Percentiles rank a stretch among this genome's conserved stretches.
Evolutionary conservation across 2,329 filamentous ascomycete genomes (phyloP).

Genomic region (Fusarium zealandicum): DNA sequence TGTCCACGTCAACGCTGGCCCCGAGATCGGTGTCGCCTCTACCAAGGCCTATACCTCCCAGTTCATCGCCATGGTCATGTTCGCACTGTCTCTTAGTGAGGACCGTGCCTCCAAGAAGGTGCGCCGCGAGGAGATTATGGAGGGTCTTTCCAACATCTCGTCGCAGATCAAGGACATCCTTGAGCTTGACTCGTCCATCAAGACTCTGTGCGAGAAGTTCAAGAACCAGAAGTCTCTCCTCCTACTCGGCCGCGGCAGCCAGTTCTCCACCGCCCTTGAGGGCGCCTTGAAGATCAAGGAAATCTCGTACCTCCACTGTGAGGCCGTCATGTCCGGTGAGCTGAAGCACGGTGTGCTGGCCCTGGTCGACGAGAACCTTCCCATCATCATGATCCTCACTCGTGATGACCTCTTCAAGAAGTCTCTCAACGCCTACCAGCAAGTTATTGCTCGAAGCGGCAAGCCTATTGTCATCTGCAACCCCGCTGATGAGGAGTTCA

Average conservation of each 20-base stretch:
- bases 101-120: conserved; percentile 94
- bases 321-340: conserved; percentile 99
- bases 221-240: conserved; percentile 97
- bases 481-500: conserved; percentile 86
- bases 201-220: conserved; percentile 91
- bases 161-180: conserved; percentile 92
- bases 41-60: conserved; percentile 99
- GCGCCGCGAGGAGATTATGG: conserved; percentile 94
- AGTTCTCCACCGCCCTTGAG: conserved; percentile 96
- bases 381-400: conserved; percentile 99
- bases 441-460: conserved; percentile 95
- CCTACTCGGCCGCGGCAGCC: conserved; percentile 90
- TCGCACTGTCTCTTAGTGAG: conserved; percentile 93
- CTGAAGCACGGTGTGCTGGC: conserved; percentile 98
- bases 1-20: conserved; percentile 99
- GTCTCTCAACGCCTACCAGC: conserved; percentile 99
- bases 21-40: conserved; percentile 97
- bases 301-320: conserved; percentile 99
- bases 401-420: conserved; percentile 96
- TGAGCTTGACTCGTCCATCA: conserved; percentile 90
- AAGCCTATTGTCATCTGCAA: conserved; percentile 99
- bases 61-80: conserved; percentile 99
- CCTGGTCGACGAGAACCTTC: conserved; percentile 96
- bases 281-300: conserved; percentile 99
- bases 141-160: conserved; percentile 86